These are phyloP conservation scores for Penicillium nucicola DNA, from an alignment of 495 filamentous ascomycete species.

Conservation along the genomic window DNA sequence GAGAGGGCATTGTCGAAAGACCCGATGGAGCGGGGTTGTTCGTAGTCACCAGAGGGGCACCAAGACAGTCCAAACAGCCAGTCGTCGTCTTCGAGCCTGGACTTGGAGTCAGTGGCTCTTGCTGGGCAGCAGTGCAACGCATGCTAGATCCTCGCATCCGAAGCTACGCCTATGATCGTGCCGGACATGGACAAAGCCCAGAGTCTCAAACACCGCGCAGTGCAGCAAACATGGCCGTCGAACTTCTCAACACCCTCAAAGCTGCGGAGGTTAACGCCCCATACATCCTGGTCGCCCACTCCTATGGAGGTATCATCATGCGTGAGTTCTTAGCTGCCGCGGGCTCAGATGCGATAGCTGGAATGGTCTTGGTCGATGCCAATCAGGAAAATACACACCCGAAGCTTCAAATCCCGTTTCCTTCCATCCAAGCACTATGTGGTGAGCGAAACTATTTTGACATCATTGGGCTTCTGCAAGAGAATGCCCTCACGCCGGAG, in stretches of 20 bases:
- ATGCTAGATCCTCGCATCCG: slow-evolving; percentile 7
- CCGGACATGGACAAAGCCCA: slow-evolving; percentile 9
- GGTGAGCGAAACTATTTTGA: slow-evolving; percentile 1
- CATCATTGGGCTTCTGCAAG: background rate
- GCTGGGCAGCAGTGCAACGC: slow-evolving; percentile 6
- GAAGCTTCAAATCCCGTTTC: background rate
- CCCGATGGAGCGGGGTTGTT: no score
- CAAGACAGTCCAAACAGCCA: background rate
- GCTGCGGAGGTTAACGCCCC: slow-evolving; percentile 19
- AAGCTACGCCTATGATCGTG: slow-evolving; percentile 26
- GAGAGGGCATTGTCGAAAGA: no score
- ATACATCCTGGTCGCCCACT: slow-evolving; percentile 37
- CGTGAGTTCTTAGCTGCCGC: slow-evolving; percentile 26
- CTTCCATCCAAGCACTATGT: background rate
- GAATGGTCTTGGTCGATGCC: slow-evolving; percentile 27
- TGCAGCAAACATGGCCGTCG: slow-evolving; percentile 11
- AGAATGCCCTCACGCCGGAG: slow-evolving; percentile 1
- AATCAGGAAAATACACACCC: slow-evolving; percentile 14
- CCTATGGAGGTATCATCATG: slow-evolving; percentile 39
- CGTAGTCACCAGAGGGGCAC: no score
- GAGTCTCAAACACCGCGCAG: background rate
- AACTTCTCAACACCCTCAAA: slow-evolving; percentile 13
- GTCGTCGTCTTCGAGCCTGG: slow-evolving; percentile 8
- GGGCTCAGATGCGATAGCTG: slow-evolving; percentile 8
- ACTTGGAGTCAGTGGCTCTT: background rate